Evolutionary conservation across 78 protist genomes (phyloP), one percentile per base, ranked within the genome.

Genomic region (Bodo saltans): DNA sequence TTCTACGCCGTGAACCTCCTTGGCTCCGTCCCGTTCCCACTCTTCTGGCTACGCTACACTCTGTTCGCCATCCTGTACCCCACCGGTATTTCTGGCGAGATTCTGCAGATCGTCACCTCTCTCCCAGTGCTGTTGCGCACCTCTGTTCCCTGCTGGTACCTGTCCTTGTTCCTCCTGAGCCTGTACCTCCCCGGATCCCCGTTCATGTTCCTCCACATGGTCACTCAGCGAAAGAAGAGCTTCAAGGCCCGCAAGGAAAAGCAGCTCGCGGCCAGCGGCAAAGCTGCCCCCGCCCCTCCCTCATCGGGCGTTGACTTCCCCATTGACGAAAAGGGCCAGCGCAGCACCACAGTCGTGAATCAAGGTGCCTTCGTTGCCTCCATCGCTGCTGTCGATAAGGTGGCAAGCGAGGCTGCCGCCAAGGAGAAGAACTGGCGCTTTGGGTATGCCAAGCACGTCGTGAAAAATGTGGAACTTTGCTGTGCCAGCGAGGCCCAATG

Each of bases 21-120:
- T 34, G 4, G 25, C 33, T 29, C 12, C 75, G 52, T 47, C 27
- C 60, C 60, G 8, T 8, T 17, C 60, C 60, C 17, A 17, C 75
- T 74, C 38, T 27, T 73, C 42, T 84, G 88, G 88, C 60, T 75
- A 25, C 79, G 88, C 39, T 84, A 74, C 88, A 37, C 88, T n/a
- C 28, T 42, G 38, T 84, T 84, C 76, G 27, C 53, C 60, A 21
- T 74, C 41, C 76, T 84, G 38, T 84, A 84, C 82, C 88, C 88
- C 1, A 0, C 74, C 38, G 88, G 88, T n/a, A 71, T 68, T 32
- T 0, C 34, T 0, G 72, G 78, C 72, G 88, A 84, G 82, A 21
- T 84, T 33, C 2, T 17, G 38, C 17, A 1, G 30, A 29, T 60
- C 11, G 1, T 68, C 74, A 35, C 1, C 39, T 52, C 83, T 39